These are phyloP conservation scores for Polytrichum commune DNA, from an alignment of 225 moss, liverwort and hornwort species.

Conservation along the genomic window DNA sequence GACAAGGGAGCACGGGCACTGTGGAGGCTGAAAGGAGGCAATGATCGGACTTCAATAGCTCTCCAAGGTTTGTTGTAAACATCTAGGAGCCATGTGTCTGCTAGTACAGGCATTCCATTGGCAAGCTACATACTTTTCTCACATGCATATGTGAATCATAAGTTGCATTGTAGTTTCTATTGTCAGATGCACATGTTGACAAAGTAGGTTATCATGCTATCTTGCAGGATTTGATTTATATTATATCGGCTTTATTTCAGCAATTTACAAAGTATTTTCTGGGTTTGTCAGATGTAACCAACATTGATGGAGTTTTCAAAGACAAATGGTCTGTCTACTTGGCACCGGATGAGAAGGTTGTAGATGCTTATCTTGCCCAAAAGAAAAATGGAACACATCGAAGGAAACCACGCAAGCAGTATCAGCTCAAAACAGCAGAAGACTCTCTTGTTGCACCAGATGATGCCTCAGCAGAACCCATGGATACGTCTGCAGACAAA, in stretches of 20 bases:
- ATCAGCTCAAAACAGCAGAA: slow-evolving; percentile 36
- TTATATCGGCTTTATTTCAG: too few species aligned
- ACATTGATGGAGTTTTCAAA: slow-evolving; percentile 26
- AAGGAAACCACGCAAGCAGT: slow-evolving; percentile 41
- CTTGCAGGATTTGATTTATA: too few species aligned
- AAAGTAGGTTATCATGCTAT: too few species aligned
- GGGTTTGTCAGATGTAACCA: slow-evolving; percentile 32
- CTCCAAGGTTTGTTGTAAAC: slow-evolving; percentile 36
- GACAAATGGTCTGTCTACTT: slow-evolving; percentile 61
- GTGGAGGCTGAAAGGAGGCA: slow-evolving; percentile 62
- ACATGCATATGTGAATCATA: too few species aligned
- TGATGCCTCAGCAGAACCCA: slow-evolving; percentile 29
- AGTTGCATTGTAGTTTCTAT: too few species aligned
- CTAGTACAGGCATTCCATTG: not conserved
- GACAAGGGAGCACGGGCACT: slow-evolving; percentile 51
- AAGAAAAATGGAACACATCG: slow-evolving; percentile 37
- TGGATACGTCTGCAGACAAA: slow-evolving; percentile 20
- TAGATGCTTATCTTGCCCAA: slow-evolving; percentile 38
- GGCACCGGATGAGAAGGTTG: slow-evolving; percentile 39
- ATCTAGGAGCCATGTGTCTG: not conserved
- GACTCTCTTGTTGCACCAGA: slow-evolving; percentile 26
- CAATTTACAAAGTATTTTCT: too few species aligned
- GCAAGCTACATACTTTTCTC: too few species aligned
- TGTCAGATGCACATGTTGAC: too few species aligned
- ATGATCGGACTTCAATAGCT: slow-evolving; percentile 41